Percentiles rank a stretch among this genome's conserved stretches.
phyloP scores from a whole-genome alignment of 139 green algal genomes.

The Chloropicon primus region DNA sequence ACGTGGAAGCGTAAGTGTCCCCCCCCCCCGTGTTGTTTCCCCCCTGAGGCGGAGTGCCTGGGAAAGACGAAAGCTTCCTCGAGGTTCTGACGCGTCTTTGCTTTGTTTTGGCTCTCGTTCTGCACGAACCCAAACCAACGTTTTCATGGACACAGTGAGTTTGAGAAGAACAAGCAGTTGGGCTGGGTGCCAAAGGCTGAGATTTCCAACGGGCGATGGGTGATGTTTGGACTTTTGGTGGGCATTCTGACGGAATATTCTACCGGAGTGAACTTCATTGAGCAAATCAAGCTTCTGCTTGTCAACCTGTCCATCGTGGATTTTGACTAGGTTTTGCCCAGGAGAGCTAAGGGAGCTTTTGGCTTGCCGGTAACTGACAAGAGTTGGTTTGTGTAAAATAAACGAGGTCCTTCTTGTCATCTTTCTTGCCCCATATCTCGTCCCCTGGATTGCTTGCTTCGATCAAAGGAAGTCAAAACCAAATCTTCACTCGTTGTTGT shows the following conservation, averaged over 20 bases:
- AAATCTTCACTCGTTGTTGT: no score
- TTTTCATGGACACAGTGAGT: neutral
- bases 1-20: slow-evolving; percentile 29
- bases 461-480: no score
- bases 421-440: no score
- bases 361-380: no score
- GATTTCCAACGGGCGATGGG: slow-evolving; percentile 88
- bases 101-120: neutral
- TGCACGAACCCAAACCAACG: neutral
- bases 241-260: slow-evolving; percentile 93
- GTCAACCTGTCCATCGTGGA: slow-evolving; percentile 73
- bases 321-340: slow-evolving; percentile 13
- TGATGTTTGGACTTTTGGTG: slow-evolving; percentile 89
- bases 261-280: slow-evolving; percentile 76
- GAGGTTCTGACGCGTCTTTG: neutral
- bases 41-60: no score
- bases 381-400: no score
- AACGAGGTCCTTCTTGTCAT: no score
- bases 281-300: slow-evolving; percentile 73
- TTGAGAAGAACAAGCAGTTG: slow-evolving; percentile 30
- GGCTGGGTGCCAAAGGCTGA: slow-evolving; percentile 85
- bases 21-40: no score
- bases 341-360: no score
- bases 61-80: neutral
- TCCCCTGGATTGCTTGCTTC: no score